Evolutionary conservation across 352 stramenopile genomes (phyloP).

Genomic region (Globisporangium parvum): DNA sequence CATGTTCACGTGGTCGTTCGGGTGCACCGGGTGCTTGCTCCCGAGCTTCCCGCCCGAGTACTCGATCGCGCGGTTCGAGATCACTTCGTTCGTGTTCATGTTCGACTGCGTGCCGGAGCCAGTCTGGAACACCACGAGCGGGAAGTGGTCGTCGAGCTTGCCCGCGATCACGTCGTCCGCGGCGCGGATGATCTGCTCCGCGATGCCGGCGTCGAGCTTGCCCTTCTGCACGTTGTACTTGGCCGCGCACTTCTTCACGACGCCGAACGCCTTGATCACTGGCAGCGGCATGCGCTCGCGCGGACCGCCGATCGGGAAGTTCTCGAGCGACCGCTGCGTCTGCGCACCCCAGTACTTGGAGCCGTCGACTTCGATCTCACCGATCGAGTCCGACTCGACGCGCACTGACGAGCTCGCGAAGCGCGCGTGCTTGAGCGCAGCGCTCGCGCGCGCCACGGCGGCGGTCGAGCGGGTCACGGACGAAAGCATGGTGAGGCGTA

Average conservation of each 20-base stretch:
- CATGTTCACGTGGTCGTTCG: conserved; percentile 98
- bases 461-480: conserved; percentile 17
- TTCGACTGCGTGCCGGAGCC: conserved; percentile 72
- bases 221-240: conserved; percentile 88
- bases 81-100: conserved; percentile 79
- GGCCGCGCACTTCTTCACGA: conserved; percentile 95
- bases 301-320: conserved; percentile 93
- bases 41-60: conserved; percentile 36
- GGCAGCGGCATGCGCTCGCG: conserved; percentile 91
- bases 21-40: conserved; percentile 77
- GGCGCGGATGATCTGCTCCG: conserved; percentile 88
- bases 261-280: conserved; percentile 90
- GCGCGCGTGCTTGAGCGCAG: conserved; percentile 25
- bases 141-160: conserved; percentile 94
- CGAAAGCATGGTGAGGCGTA: conserved; percentile 19
- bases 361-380: conserved; percentile 71
- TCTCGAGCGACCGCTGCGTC: conserved; percentile 93
- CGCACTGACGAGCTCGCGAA: conserved; percentile 37
- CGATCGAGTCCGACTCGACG: conserved; percentile 74
- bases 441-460: conserved; percentile 20
- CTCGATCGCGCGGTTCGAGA: conserved; percentile 69
- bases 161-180: conserved; percentile 91
- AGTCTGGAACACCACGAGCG: conserved; percentile 79
- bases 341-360: conserved; percentile 91
- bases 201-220: conserved; percentile 73